Percentiles rank a stretch among this genome's conserved stretches.
Conservation (phyloP, 352 stramenopile genomes). For the Albugo candida region DNA sequence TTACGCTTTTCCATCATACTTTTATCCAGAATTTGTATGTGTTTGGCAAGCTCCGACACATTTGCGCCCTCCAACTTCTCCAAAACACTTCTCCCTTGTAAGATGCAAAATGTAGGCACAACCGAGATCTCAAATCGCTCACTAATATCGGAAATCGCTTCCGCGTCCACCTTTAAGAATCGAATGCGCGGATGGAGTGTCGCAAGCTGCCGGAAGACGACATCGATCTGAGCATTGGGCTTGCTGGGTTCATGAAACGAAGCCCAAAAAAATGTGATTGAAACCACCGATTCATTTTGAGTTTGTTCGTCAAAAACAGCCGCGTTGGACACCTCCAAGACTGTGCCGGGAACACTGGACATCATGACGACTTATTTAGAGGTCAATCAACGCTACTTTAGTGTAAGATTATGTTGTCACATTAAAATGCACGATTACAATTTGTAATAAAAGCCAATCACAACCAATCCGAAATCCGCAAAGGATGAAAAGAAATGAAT, state of each 20-base stretch:
- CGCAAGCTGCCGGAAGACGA: conserved; percentile 66
- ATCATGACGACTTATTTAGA: conserved; percentile 3
- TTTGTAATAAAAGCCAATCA: too few relatives aligned
- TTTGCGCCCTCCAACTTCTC: conserved; percentile 74
- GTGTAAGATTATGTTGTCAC: too few relatives aligned
- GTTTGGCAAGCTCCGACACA: conserved; percentile 65
- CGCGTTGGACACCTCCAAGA: conserved; percentile 42
- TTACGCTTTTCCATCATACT: conserved; percentile 39
- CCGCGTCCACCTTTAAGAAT: conserved; percentile 75
- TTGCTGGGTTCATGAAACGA: conserved; percentile 66
- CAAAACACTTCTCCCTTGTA: conserved; percentile 45
- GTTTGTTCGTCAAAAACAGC: conserved; percentile 63
- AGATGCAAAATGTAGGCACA: conserved; percentile 89
- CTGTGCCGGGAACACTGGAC: conserved; percentile 28
- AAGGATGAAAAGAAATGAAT: too few relatives aligned
- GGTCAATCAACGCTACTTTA: too few relatives aligned
- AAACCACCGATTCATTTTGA: conserved; percentile 50
- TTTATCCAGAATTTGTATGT: conserved; percentile 69
- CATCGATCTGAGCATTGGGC: conserved; percentile 67
- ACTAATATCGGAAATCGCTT: conserved; percentile 63
- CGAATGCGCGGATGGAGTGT: conserved; percentile 64
- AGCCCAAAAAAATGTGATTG: conserved; percentile 71
- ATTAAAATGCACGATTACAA: too few relatives aligned
- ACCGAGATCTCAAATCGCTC: conserved; percentile 80
- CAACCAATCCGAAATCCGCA: too few relatives aligned